Base-by-base conservation (phyloP, 176 grass and related monocot genomes). In the Calamus simplicifolius region DNA sequence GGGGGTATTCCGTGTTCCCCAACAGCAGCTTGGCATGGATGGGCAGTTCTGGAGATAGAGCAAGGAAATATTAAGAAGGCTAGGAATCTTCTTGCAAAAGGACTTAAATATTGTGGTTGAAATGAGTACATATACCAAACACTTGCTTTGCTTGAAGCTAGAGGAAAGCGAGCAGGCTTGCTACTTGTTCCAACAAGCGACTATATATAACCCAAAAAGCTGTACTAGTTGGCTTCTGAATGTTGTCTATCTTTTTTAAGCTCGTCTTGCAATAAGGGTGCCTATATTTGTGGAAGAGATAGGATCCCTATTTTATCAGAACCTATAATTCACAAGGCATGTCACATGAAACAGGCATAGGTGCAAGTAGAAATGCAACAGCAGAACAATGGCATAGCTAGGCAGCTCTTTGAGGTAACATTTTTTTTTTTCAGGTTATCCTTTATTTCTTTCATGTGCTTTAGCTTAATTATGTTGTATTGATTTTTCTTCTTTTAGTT, bases 71-170 rank as follows among this genome's bases (percentile, higher is more conserved):
- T 97, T 21, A 82, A 86, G 49, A 97, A 82, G 57, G 87, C 92
- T n/a, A 85, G 87, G 35, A 85, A 88, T 70, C 92, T 97, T 66
- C 92, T 97, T 52, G 79, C 69, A 23, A 97, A 90, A 80, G 92
- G 80, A 50, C 71, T 97, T 49, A 80, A 82, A 69, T 85, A 85
- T 70, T 87, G 92, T 77, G 92, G 92, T 61, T 87, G 87, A 53
- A 97, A 91, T 69, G 92, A 97, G 54, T 97, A 97, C 73, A 85
- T 97, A 76, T 97, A 97, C 69, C 92, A 97, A 73, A 97, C 83
- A 57, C 92, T 97, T 79, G 87, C 92, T 56, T 85, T 97, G 54
- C 87, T 97, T 73, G 87, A 97, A 75, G 92, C 88, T 63, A 97
- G 74, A 79, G 84, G 77, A 77, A 77, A 88, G 61, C 77, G 62